These are phyloP conservation scores for Colletotrichum plurivorum DNA, from an alignment of 2,329 filamentous ascomycete species.

Conservation along the genomic window DNA sequence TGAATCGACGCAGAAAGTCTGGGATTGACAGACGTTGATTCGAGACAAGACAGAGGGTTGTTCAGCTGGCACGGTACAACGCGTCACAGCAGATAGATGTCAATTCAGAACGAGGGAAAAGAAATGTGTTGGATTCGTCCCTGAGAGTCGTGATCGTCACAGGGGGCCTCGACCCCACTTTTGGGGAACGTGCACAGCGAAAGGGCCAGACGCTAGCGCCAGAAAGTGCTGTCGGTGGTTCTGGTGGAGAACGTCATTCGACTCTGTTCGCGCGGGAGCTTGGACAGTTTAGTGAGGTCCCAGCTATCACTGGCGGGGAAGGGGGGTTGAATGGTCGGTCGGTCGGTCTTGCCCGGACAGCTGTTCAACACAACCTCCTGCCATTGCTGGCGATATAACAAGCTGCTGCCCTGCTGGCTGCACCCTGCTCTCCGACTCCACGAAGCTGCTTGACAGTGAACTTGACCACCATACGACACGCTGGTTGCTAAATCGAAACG, in stretches of 20 bases:
- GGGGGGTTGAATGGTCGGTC: not conserved
- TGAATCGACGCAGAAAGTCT: not conserved
- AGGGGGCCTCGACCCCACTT: slow-evolving; percentile 32
- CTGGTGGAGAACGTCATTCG: slow-evolving; percentile 40
- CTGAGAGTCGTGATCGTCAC: slow-evolving; percentile 35
- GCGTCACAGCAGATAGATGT: not conserved
- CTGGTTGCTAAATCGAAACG: not conserved
- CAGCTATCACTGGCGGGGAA: slow-evolving; percentile 36
- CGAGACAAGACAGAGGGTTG: not conserved
- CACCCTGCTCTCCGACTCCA: not conserved
- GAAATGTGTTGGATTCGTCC: slow-evolving; percentile 20
- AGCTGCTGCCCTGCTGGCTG: slow-evolving; percentile 3
- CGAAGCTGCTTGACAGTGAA: not conserved
- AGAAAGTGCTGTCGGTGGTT: slow-evolving; percentile 22
- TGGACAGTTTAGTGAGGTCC: slow-evolving; percentile 33
- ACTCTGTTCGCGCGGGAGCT: slow-evolving; percentile 32
- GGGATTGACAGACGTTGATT: not conserved
- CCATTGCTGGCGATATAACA: slow-evolving; percentile 29
- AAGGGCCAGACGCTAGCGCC: slow-evolving; percentile 29
- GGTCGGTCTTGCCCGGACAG: slow-evolving; percentile 7
- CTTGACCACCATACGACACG: slow-evolving; percentile 5
- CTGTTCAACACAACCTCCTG: slow-evolving; percentile 1
- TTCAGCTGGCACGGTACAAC: slow-evolving; percentile 9
- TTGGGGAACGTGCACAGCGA: slow-evolving; percentile 22
- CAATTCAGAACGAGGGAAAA: not conserved